These are phyloP conservation scores for Castanea sativa DNA, from an alignment of 306 rosid genomes.

Conservation along the genomic window DNA sequence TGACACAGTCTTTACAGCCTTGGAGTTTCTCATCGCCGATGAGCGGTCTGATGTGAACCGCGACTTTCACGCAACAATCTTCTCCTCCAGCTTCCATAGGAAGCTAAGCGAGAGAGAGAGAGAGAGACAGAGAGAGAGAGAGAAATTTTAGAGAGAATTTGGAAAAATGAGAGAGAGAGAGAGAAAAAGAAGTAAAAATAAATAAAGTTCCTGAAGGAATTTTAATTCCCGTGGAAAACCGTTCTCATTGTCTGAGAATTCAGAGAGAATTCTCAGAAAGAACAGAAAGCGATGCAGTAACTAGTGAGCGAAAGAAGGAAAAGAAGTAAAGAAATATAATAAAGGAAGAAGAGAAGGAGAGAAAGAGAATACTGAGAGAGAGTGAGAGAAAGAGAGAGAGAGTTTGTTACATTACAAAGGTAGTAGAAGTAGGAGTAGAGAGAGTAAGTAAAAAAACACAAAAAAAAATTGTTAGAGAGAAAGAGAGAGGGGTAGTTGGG, in stretches of 20 bases:
- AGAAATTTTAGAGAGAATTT: neutral
- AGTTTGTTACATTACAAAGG: constrained; percentile 2
- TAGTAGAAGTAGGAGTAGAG: neutral
- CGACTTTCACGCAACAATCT: constrained; percentile 93
- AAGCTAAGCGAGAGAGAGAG: constrained; percentile 8
- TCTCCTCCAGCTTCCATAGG: constrained; percentile 80
- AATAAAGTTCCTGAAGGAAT: constrained; percentile 7
- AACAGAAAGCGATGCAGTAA: constrained; percentile 34
- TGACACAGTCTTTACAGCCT: constrained; percentile 97
- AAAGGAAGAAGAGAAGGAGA: neutral
- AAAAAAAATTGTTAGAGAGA: neutral
- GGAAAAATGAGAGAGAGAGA: constrained; percentile 1
- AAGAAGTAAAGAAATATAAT: neutral
- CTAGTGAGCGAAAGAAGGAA: constrained; percentile 6
- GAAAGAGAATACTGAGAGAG: constrained; percentile 6
- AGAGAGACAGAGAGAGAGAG: neutral
- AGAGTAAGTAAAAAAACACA: constrained; percentile 17
- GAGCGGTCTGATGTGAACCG: constrained; percentile 93
- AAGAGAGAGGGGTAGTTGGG: constrained; percentile 43
- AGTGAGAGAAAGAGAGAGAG: neutral
- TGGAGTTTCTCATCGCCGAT: constrained; percentile 88
- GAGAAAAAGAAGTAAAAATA: neutral
- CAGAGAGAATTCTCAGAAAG: constrained; percentile 14
- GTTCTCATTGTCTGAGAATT: constrained; percentile 36
- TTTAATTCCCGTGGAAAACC: constrained; percentile 24